These are phyloP conservation scores for Sanchytrium tribonematis DNA, from an alignment of 371 early-diverging fungal species.

Conservation along the genomic window DNA sequence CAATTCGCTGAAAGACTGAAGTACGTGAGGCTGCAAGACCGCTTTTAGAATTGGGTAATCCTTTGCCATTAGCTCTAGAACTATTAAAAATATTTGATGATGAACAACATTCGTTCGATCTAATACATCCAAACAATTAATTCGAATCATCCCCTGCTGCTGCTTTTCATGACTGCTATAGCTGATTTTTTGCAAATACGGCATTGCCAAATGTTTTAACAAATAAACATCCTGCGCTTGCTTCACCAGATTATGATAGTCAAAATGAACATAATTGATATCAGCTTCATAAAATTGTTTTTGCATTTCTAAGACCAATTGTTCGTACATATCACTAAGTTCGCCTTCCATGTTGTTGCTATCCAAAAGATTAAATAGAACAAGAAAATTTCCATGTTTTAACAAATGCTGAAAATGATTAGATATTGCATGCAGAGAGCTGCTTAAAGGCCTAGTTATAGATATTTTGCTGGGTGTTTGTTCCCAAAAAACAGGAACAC, in stretches of 20 bases:
- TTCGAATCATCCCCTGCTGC: conserved; percentile 16
- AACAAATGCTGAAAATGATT: background rate
- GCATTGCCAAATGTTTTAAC: background rate
- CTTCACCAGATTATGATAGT: background rate
- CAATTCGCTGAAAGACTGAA: conserved; percentile 18
- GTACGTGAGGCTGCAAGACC: conserved; percentile 6
- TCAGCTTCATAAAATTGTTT: background rate
- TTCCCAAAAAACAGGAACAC: background rate
- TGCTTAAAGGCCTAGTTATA: background rate
- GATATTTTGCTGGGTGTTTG: background rate
- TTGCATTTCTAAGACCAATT: background rate
- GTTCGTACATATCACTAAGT: background rate
- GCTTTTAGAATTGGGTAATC: conserved; percentile 1
- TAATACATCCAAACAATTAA: conserved; percentile 94
- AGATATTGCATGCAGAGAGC: background rate
- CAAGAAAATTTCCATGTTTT: background rate
- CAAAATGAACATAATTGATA: background rate
- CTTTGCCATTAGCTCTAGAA: conserved; percentile 8
- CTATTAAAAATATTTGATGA: background rate
- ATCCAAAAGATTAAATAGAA: background rate
- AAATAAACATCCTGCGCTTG: background rate
- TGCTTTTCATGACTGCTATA: background rate
- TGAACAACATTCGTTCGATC: conserved; percentile 34
- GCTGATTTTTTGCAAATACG: background rate
- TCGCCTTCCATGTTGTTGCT: background rate